These are phyloP conservation scores for Blepharisma stoltei DNA, from an alignment of 73 alveolate genomes.

Conservation along the genomic window DNA sequence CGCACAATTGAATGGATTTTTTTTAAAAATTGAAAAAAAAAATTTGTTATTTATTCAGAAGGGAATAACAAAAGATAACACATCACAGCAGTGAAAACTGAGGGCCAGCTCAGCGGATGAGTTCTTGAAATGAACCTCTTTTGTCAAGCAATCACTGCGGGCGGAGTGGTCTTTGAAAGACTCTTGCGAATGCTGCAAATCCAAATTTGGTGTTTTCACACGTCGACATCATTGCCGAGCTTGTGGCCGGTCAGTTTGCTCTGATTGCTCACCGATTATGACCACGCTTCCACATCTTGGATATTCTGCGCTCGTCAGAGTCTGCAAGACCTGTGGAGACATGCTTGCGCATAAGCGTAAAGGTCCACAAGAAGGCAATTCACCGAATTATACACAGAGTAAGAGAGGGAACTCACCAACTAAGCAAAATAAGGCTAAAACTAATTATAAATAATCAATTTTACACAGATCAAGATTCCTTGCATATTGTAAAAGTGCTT, in stretches of 20 bases:
- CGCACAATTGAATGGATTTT: too few species aligned
- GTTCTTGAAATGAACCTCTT: neutral
- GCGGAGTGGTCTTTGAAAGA: neutral
- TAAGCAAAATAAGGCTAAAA: too few species aligned
- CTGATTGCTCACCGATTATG: constrained; percentile 23
- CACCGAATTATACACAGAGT: constrained; percentile 16
- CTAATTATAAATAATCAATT: too few species aligned
- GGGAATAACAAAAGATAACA: neutral
- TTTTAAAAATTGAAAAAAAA: too few species aligned
- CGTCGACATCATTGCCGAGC: constrained; percentile 21
- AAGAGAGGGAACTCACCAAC: neutral
- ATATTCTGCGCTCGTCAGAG: neutral
- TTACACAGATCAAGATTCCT: too few species aligned
- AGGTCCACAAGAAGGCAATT: neutral
- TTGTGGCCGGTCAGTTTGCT: constrained; percentile 1
- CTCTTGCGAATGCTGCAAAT: neutral
- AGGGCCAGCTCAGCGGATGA: neutral
- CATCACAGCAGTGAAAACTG: neutral
- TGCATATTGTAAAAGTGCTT: too few species aligned
- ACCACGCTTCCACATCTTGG: constrained; percentile 7
- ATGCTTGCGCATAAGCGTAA: neutral
- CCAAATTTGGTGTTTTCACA: neutral
- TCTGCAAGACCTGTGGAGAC: neutral
- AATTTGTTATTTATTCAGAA: too few species aligned
- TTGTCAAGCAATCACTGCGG: neutral